Evolutionary conservation across 129 eudicot genomes (phyloP).

Genomic region (Centaurea solstitialis): DNA sequence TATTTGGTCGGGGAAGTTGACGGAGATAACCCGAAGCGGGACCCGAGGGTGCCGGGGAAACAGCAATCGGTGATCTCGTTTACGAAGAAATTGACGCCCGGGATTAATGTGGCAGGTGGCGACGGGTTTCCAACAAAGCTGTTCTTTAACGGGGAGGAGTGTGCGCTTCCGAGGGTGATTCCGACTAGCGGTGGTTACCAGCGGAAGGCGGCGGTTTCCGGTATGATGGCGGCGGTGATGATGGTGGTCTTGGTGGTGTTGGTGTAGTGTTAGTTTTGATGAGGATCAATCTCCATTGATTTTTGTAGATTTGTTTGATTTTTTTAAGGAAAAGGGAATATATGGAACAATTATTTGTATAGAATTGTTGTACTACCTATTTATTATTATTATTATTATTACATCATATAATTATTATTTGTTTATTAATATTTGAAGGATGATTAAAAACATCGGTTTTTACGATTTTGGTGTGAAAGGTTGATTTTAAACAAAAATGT

Average conservation of each 20-base stretch:
- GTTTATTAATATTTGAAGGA: too few species aligned
- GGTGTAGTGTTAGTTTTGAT: slow-evolving; percentile 29
- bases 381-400: background rate
- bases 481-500: too few species aligned
- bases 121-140: slow-evolving; percentile 84
- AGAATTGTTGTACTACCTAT: slow-evolving; percentile 33
- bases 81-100: slow-evolving; percentile 67
- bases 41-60: slow-evolving; percentile 82
- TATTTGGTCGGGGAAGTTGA: slow-evolving; percentile 79
- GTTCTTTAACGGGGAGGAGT: slow-evolving; percentile 89
- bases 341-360: slow-evolving; percentile 32
- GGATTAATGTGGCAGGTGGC: slow-evolving; percentile 52
- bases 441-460: too few species aligned
- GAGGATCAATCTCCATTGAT: slow-evolving; percentile 9
- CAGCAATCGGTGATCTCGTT: slow-evolving; percentile 94
- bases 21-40: slow-evolving; percentile 47
- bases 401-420: too few species aligned
- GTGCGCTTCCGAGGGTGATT: slow-evolving; percentile 61
- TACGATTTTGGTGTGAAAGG: too few species aligned
- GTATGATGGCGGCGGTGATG: slow-evolving; percentile 34
- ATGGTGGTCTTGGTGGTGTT: slow-evolving; percentile 25
- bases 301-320: slow-evolving; percentile 49
- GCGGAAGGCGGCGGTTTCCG: slow-evolving; percentile 3
- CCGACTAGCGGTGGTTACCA: slow-evolving; percentile 47
- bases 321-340: slow-evolving; percentile 19